These are phyloP conservation scores for Microcos paniculata DNA, from an alignment of 345 rosid species.

Conservation along the genomic window DNA sequence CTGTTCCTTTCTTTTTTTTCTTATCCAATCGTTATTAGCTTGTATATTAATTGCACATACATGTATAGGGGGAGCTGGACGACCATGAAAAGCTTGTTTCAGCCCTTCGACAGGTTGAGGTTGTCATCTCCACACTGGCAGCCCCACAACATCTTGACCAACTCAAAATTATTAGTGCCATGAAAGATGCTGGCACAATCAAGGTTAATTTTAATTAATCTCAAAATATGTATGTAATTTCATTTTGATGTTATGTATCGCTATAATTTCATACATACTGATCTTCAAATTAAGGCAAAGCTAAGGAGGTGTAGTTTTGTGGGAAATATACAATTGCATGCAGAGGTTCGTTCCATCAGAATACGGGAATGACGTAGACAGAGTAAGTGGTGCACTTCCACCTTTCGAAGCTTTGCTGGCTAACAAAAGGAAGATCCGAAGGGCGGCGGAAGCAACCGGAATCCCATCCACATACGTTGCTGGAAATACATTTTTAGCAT, in stretches of 20 bases:
- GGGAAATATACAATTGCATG: background rate
- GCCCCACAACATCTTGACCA: slow-evolving; percentile 33
- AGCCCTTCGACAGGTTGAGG: slow-evolving; percentile 30
- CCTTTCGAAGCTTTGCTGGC: slow-evolving; percentile 35
- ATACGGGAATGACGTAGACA: slow-evolving; percentile 38
- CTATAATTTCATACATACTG: background rate
- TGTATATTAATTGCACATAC: too few relatives aligned
- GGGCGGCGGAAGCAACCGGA: slow-evolving; percentile 37
- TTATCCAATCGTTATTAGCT: background rate
- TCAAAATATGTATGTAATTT: too few relatives aligned
- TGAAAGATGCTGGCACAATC: slow-evolving; percentile 43
- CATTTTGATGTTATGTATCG: background rate
- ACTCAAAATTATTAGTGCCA: slow-evolving; percentile 40
- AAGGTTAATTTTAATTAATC: slow-evolving; percentile 22
- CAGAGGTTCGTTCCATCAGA: slow-evolving; percentile 51
- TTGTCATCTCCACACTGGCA: slow-evolving; percentile 39
- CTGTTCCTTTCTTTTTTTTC: too few relatives aligned
- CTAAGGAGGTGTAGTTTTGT: background rate
- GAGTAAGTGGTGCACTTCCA: slow-evolving; percentile 22
- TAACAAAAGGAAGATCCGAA: slow-evolving; percentile 35
- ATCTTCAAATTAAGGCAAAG: too few relatives aligned
- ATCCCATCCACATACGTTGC: slow-evolving; percentile 38
- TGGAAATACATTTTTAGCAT: slow-evolving; percentile 28
- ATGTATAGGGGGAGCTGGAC: slow-evolving; percentile 31
- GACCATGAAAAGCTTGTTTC: slow-evolving; percentile 13